Conservation (phyloP, 192 early-diverging fungal species). For the Podila verticillata region DNA sequence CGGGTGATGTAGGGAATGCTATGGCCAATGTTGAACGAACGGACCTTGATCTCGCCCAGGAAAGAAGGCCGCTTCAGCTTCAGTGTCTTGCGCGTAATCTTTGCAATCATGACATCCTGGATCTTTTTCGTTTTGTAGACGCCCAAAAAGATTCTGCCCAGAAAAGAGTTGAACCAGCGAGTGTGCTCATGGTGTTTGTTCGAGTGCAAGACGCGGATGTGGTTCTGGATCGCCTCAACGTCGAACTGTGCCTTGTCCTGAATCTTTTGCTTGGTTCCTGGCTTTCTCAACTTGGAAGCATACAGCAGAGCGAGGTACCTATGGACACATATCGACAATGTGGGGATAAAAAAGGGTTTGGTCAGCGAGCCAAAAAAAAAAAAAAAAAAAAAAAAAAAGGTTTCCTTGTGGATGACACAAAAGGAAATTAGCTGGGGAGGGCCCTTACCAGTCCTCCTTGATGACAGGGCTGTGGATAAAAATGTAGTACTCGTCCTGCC, state of each 20-base stretch:
- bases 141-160: constrained; percentile 84
- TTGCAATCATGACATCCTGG: constrained; percentile 71
- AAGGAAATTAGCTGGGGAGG: background rate
- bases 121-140: constrained; percentile 73
- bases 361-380: background rate
- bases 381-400: background rate
- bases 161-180: constrained; percentile 85
- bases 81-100: constrained; percentile 72
- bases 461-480: constrained; percentile 72
- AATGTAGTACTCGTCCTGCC: constrained; percentile 61
- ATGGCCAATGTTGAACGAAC: constrained; percentile 82
- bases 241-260: constrained; percentile 55
- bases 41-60: constrained; percentile 83
- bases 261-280: constrained; percentile 50
- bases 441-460: constrained; percentile 94
- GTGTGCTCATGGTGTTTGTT: constrained; percentile 60
- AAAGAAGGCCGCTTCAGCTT: constrained; percentile 77
- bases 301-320: constrained; percentile 40
- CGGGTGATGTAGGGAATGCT: constrained; percentile 83
- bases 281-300: constrained; percentile 41
- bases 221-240: constrained; percentile 37
- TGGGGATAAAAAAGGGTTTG: background rate
- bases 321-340: background rate
- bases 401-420: background rate
- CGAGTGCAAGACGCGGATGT: constrained; percentile 56